Evolutionary conservation across 768 basidiomycete genomes (phyloP), one percentile per base, ranked within the genome.

Genomic region (Hygrophorus russula): DNA sequence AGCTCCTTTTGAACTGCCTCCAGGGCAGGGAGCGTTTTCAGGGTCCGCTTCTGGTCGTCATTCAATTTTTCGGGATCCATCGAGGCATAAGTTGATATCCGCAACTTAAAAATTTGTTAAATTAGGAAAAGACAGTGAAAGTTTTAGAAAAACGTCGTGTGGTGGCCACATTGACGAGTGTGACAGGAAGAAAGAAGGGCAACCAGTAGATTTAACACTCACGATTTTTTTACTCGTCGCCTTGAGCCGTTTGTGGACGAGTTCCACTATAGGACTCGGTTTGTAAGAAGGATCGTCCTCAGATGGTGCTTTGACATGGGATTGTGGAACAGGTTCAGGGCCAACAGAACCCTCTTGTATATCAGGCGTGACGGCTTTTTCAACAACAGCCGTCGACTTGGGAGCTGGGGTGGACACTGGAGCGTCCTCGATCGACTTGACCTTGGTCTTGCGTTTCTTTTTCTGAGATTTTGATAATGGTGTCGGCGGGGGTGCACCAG

Each of bases 191-290:
- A 32, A 18, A 41, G 36, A 28, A 13, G 5, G 29, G 2, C 29
- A 10, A 20, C 11, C 19, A n/a, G 15, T 15, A 8, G 45, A 42
- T 39, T 46, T 42, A 50, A 14, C 51, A 64, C 76, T 51, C 57
- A 87, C 89, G 49, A 91, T 85, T 64, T 92, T 93, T 70, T 92
- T 92, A 43, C 69, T 71, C 15, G 86, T 71, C 31, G 73, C 68
- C 50, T 87, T 85, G 55, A 87, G 61, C 39, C 89, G 74, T 64
- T 90, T 92, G 54, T 70, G 69, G 49, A 93, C 64, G 48, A 93
- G 72, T 36, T 92, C 88, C 41, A 82, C 76, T 44, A 84, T 71
- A 6, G 88, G 80, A 48, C 81, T 84, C 13, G 58, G 62, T 57
- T 79, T 84, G 46, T 67, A 52, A 46, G 53, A 47, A 38, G 56